Percentiles rank a stretch among this genome's conserved stretches.
Evolutionary conservation across 73 alveolate genomes (phyloP).

Genomic region (Durusdinium trenchii): DNA sequence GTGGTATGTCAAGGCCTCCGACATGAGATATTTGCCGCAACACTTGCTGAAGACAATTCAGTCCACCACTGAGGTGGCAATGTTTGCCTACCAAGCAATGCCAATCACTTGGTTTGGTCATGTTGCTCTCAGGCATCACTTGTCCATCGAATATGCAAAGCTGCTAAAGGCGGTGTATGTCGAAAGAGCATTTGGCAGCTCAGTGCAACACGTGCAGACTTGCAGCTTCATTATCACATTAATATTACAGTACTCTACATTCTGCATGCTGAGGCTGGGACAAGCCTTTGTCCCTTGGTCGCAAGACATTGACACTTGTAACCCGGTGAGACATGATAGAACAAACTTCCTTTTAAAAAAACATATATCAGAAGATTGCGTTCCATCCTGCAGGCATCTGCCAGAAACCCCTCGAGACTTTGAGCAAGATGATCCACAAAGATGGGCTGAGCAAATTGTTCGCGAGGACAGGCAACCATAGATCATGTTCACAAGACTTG

Average conservation of each 20-base stretch:
- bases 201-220: no score
- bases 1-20: slow-evolving; percentile 77
- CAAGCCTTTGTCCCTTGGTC: slow-evolving; percentile 1
- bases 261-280: slow-evolving; percentile 9
- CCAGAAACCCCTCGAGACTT: background rate
- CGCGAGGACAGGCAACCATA: background rate
- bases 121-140: background rate
- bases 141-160: slow-evolving; percentile 28
- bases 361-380: background rate
- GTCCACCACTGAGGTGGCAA: background rate
- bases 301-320: background rate
- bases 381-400: background rate
- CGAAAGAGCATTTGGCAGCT: background rate
- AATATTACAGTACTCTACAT: background rate
- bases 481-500: no score
- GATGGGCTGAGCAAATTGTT: slow-evolving; percentile 35
- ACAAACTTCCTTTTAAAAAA: no score
- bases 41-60: slow-evolving; percentile 34
- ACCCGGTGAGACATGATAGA: background rate
- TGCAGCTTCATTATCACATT: background rate
- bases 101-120: background rate
- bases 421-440: background rate
- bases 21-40: slow-evolving; percentile 53
- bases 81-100: background rate
- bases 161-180: slow-evolving; percentile 42